Evolutionary conservation across 768 basidiomycete species (phyloP), one percentile per base, ranked within the genome.

Genomic region (Lactifluus rugatus): DNA sequence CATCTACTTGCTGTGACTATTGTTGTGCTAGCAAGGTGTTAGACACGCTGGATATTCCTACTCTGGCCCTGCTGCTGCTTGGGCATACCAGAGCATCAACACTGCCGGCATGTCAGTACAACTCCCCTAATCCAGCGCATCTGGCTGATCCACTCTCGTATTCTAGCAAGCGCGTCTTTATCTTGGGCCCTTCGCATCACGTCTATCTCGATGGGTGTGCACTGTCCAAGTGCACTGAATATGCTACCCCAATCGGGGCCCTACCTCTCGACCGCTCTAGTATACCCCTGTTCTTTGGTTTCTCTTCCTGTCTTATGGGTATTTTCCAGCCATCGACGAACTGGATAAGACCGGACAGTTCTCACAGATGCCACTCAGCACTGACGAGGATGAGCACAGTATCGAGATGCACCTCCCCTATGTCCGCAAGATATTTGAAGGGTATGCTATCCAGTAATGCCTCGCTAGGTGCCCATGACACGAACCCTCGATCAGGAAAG

Each of bases 341-440:
- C 76, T 95, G 21, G 73, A 74, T 28, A 72, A 70, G 2, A 88
- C 87, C 0, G 82, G 82, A 1, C 72, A 82, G 54, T 98, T 98
- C 64, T 76, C 79, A 37, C 72, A 76, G 10, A 84, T 99, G 81
- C 73, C 72, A 17, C 63, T 77, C 2, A 65, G 73, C 2, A 83
- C 82, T 2, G 96, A 99, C 67, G 93, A 93, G 71, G 90, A 86
- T 28, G 96, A 99, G 66, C 96, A 99, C 69, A 94, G 91, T 67
- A 82, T 99, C 54, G 96, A 99, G 74, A 94, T 99, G 91, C 94
- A 98, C 66, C 78, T 98, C 17, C 93, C 95, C 5, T 94, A 91
- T 69, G 74, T 96, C 42, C 81, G 88, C 50, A 91, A 91, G 70
- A 73, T 86, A 11, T 96, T 95, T 60, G 78, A 89, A 70, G 82